Conservation (phyloP, 768 basidiomycete species). For the Agaricus blazei region DNA sequence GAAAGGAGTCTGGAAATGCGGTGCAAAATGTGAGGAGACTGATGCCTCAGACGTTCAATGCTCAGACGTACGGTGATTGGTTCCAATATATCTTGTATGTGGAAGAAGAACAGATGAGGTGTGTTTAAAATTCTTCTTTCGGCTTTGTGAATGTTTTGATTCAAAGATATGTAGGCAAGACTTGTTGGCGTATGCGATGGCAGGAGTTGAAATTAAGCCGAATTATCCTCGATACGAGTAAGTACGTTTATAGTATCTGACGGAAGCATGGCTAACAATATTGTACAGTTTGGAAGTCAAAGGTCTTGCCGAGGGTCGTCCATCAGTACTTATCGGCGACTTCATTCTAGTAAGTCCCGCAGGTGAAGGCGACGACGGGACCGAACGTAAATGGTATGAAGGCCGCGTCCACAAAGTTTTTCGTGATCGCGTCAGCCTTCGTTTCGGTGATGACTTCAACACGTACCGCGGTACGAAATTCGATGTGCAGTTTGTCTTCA, state of each 20-base stretch:
- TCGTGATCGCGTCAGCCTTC: constrained; percentile 36
- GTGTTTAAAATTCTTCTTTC: constrained; percentile 10
- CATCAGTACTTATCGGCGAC: constrained; percentile 52
- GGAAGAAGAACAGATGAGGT: constrained; percentile 48
- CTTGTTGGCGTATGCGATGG: constrained; percentile 31
- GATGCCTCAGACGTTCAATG: constrained; percentile 31
- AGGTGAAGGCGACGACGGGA: constrained; percentile 16
- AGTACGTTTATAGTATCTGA: constrained; percentile 10
- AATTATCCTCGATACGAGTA: constrained; percentile 41
- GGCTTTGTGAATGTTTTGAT: constrained; percentile 5
- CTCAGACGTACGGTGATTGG: constrained; percentile 34
- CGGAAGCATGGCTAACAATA: background rate
- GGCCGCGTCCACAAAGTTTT: constrained; percentile 46
- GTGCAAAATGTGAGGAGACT: constrained; percentile 21
- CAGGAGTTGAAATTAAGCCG: constrained; percentile 27
- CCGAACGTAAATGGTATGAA: constrained; percentile 29
- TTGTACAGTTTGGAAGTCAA: constrained; percentile 40
- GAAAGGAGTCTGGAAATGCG: constrained; percentile 14
- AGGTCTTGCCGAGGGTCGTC: constrained; percentile 54
- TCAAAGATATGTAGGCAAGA: constrained; percentile 23
- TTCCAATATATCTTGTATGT: constrained; percentile 43
- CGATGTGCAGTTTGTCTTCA: constrained; percentile 53
- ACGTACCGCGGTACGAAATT: constrained; percentile 33
- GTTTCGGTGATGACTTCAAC: constrained; percentile 42
- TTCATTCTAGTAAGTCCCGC: constrained; percentile 30